These are phyloP conservation scores for Filobasidium uniguttulatum DNA, from an alignment of 1,284 basidiomycete species.

Conservation along the genomic window DNA sequence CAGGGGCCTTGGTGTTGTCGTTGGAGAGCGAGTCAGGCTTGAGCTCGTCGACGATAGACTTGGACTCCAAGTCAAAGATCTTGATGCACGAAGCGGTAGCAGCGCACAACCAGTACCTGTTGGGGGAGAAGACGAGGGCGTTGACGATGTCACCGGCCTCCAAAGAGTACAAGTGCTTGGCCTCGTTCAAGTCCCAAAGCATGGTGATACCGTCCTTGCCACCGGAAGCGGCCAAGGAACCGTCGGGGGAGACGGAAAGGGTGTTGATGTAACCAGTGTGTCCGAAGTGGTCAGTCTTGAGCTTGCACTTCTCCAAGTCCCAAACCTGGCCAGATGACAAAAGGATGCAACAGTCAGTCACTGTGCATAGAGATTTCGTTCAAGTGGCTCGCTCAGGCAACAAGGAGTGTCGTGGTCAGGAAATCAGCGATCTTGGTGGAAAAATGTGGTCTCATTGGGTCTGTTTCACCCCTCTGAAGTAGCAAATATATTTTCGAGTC, in stretches of 20 bases:
- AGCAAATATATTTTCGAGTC: constrained; percentile 59
- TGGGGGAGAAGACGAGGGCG: constrained; percentile 97
- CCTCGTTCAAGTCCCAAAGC: constrained; percentile 99
- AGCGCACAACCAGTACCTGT: constrained; percentile 99
- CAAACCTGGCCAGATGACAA: constrained; percentile 58
- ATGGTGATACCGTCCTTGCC: constrained; percentile 99
- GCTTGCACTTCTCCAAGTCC: constrained; percentile 99
- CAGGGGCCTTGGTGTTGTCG: constrained; percentile 57
- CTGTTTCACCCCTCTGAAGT: constrained; percentile 55
- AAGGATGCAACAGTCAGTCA: constrained; percentile 14
- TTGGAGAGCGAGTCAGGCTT: constrained; percentile 70
- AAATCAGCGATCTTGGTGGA: constrained; percentile 65
- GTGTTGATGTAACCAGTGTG: constrained; percentile 99
- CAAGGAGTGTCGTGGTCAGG: not conserved
- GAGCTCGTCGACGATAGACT: constrained; percentile 97
- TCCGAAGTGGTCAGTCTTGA: constrained; percentile 99
- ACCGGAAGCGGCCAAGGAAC: constrained; percentile 96
- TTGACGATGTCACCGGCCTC: constrained; percentile 99
- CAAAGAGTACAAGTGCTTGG: constrained; percentile 99
- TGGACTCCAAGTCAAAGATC: constrained; percentile 97
- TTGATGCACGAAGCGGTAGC: constrained; percentile 97
- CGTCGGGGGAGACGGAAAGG: constrained; percentile 95
- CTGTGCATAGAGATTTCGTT: not conserved
- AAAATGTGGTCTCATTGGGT: constrained; percentile 54
- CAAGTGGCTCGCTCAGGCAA: not conserved